Evolutionary conservation across 148 eudicot genomes (phyloP).

Genomic region (Chenopodium formosanum): DNA sequence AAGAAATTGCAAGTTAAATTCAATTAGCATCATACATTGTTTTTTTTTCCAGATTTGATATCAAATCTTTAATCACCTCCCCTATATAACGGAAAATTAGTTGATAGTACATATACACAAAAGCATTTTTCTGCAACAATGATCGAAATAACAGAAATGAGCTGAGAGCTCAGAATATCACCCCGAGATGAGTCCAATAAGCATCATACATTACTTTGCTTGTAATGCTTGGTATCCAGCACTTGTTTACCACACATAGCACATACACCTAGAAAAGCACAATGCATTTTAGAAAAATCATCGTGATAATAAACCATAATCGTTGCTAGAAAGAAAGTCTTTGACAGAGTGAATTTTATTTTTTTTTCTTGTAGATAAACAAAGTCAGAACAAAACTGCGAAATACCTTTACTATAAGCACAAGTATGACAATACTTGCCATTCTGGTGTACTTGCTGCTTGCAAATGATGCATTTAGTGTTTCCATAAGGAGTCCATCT

Average conservation of each 20-base stretch:
- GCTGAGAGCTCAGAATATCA: background rate
- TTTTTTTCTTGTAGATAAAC: background rate
- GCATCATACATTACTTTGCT: constrained; percentile 89
- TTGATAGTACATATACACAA: background rate
- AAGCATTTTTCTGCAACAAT: background rate
- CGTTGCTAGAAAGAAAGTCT: background rate
- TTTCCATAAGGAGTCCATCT: constrained; percentile 97
- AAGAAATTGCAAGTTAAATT: too few relatives aligned
- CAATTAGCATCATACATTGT: background rate
- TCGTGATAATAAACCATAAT: background rate
- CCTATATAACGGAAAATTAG: background rate
- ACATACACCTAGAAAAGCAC: constrained; percentile 74
- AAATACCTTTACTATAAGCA: constrained; percentile 83
- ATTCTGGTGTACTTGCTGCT: constrained; percentile 99
- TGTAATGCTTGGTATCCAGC: constrained; percentile 87
- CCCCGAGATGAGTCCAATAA: background rate
- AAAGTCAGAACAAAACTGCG: background rate
- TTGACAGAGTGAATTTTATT: too few relatives aligned
- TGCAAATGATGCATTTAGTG: constrained; percentile 82
- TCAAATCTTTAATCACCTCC: background rate
- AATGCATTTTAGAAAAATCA: constrained; percentile 9
- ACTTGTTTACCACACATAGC: constrained; percentile 99
- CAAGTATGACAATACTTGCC: constrained; percentile 94
- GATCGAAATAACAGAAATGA: background rate
- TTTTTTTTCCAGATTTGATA: too few relatives aligned